Conservation (phyloP, 495 filamentous ascomycete genomes). For the Daldinia caldariorum region DNA sequence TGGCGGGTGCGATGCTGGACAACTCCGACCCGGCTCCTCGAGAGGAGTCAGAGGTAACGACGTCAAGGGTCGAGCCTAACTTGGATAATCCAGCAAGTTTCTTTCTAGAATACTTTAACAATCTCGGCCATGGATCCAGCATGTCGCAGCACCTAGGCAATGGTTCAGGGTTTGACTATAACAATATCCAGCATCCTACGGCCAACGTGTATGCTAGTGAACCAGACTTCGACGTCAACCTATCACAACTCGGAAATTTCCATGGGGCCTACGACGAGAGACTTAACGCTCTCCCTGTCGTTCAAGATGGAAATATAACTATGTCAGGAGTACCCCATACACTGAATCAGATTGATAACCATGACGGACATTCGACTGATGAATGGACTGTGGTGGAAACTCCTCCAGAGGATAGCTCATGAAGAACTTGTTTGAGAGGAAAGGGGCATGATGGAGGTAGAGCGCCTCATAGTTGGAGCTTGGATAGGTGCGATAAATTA, state of each 20-base stretch:
- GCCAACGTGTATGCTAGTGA: neutral
- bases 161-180: neutral
- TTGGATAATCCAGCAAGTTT: neutral
- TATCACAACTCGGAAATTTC: neutral
- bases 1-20: conserved; percentile 1
- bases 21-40: neutral
- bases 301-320: neutral
- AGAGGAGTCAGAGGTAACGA: neutral
- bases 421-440: neutral
- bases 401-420: neutral
- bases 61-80: neutral
- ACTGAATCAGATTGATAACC: neutral
- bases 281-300: neutral
- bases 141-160: neutral
- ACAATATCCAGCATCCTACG: neutral
- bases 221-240: neutral
- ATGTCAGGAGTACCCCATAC: neutral
- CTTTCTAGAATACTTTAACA: neutral
- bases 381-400: conserved; percentile 3
- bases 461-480: neutral
- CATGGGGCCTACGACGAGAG: neutral
- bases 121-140: neutral
- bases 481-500: neutral
- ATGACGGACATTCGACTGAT: neutral
- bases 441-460: neutral